Evolutionary conservation across 1,139 yeast species (phyloP), one percentile per base, ranked within the genome.

Genomic region (Candida gigantensis): DNA sequence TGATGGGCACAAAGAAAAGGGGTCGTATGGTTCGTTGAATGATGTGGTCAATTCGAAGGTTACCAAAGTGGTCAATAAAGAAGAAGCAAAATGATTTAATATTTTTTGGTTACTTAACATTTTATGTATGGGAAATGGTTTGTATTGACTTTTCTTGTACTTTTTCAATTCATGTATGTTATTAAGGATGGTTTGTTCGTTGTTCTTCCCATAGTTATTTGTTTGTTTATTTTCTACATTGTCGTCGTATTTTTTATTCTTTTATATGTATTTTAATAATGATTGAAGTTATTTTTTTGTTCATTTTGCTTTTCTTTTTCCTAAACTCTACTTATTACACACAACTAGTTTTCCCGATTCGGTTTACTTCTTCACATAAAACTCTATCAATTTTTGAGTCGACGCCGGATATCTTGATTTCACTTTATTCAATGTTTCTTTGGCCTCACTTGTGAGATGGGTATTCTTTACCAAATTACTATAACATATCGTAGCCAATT

Each of bases 401-500:
- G 44, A 35, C 11, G 38, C 14, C 2, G 47, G 34, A 28, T 40
- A 36, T 24, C 34, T 41, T 18, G 40, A 35, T 26, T 42, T 45
- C 10, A 42, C 33, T 24, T 43, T 36, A 20, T 34, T 24, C 31
- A 45, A 35, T 7, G 34, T 24, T 8, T 37, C 37, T 25, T 28
- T 35, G 9, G 19, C 23, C 14, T 42, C 43, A 1, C 23, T 8
- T 5, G 37, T 15, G 9, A 41, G 12, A 4, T 50, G 43, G 1
- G 53, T 47, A 3, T 60, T 56, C 31, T 50, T 56, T 30, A 64
- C 39, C 31, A 68, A 40, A 32, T 53, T 58, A 4, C 76, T 71
- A 42, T 71, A 75, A n/a, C 62, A 59, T 32, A 70, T 58, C 9
- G 71, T 60, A 1, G 69, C 68, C 15, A 53, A 45, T 40, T 76